These are phyloP conservation scores for Mycena leptocephala DNA, from an alignment of 768 basidiomycete genomes.

Conservation along the genomic window DNA sequence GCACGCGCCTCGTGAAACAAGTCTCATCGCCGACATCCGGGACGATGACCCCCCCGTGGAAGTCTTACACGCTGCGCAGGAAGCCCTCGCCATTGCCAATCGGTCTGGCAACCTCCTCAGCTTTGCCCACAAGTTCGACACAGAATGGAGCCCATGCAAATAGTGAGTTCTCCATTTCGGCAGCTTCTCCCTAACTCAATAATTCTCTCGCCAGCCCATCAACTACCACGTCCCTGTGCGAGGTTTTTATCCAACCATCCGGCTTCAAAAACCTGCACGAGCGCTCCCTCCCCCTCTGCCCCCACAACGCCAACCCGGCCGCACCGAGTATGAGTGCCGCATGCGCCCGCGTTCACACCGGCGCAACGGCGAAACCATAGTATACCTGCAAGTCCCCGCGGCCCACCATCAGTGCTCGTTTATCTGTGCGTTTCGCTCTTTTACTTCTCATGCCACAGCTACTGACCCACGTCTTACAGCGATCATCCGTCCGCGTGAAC, in stretches of 20 bases:
- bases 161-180: not conserved
- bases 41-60: not conserved
- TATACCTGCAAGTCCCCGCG: not conserved
- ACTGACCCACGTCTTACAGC: not conserved
- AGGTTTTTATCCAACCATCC: not conserved
- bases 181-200: not conserved
- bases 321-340: not conserved
- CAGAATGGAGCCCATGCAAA: not conserved
- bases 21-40: not conserved
- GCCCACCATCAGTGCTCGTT: not conserved
- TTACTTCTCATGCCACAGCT: not conserved
- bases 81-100: not conserved
- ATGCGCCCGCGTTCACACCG: not conserved
- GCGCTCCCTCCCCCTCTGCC: not conserved
- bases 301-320: not conserved
- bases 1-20: not conserved
- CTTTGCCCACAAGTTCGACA: not conserved
- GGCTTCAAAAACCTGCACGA: not conserved
- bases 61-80: not conserved
- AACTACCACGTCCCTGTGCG: not conserved
- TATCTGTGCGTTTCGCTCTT: not conserved
- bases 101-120: not conserved
- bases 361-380: not conserved
- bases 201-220: not conserved
- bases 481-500: not conserved